Evolutionary conservation across 495 filamentous ascomycete species (phyloP).

Genomic region (Immersiella caudata): DNA sequence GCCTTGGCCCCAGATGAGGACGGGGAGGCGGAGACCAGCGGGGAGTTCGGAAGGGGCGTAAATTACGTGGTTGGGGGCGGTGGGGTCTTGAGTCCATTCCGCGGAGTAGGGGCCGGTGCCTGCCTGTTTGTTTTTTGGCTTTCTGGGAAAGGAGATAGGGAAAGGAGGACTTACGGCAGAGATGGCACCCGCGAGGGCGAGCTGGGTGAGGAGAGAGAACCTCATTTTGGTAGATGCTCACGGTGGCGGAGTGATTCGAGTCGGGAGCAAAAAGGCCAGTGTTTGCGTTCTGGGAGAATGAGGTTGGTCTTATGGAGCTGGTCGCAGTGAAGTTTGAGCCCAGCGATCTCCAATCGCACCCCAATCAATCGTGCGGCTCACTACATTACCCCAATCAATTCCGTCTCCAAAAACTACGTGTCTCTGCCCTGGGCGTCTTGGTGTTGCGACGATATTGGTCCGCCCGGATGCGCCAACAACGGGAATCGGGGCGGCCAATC

Average conservation of each 20-base stretch:
- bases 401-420: too few relatives aligned
- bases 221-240: background rate
- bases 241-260: background rate
- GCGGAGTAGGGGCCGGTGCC: background rate
- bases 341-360: too few relatives aligned
- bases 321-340: too few relatives aligned
- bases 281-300: background rate
- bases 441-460: too few relatives aligned
- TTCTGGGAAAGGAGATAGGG: background rate
- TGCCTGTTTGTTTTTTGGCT: background rate
- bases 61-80: constrained; percentile 2
- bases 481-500: too few relatives aligned
- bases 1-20: constrained; percentile 15
- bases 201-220: background rate
- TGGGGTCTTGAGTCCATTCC: background rate
- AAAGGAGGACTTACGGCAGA: background rate
- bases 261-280: background rate
- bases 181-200: background rate
- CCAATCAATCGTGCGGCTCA: too few relatives aligned
- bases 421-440: too few relatives aligned
- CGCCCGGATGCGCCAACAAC: too few relatives aligned
- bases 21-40: background rate
- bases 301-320: too few relatives aligned
- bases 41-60: constrained; percentile 2
- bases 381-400: too few relatives aligned